Conservation (phyloP, 2,329 filamentous ascomycete species). For the Colletotrichum karsti region DNA sequence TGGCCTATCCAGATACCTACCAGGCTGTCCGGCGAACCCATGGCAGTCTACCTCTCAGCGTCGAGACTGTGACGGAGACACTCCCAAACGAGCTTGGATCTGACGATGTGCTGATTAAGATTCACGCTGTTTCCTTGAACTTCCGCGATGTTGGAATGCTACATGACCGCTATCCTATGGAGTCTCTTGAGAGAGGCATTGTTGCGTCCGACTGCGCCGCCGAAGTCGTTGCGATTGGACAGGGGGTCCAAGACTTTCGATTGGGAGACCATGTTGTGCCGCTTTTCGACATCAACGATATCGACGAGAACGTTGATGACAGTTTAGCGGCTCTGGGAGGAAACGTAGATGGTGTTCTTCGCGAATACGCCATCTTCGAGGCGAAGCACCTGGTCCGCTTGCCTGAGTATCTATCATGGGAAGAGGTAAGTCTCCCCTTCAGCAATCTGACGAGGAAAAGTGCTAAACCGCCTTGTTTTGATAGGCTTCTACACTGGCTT, state of each 20-base stretch:
- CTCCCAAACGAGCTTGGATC: not conserved
- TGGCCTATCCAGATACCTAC: not conserved
- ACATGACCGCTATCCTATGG: constrained; percentile 33
- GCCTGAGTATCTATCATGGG: constrained; percentile 10
- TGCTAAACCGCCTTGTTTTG: not conserved
- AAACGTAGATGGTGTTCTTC: constrained; percentile 31
- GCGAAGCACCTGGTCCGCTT: constrained; percentile 30
- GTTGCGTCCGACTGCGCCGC: constrained; percentile 32
- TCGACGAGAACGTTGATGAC: constrained; percentile 18
- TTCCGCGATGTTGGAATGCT: constrained; percentile 37
- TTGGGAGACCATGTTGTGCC: constrained; percentile 32
- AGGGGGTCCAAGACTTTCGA: constrained; percentile 30
- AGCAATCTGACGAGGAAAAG: not conserved
- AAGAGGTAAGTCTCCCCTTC: not conserved
- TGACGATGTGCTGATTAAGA: not conserved
- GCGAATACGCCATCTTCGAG: constrained; percentile 33
- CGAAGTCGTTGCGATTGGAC: constrained; percentile 34
- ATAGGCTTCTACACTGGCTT: constrained; percentile 27
- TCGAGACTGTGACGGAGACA: not conserved
- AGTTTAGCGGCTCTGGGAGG: constrained; percentile 28
- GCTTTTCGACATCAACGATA: not conserved
- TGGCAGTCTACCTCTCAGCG: not conserved
- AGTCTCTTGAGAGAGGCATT: constrained; percentile 28
- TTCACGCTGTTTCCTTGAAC: constrained; percentile 23
- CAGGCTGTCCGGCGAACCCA: not conserved